Evolutionary conservation across 2,329 filamentous ascomycete species (phyloP), one percentile per base, ranked within the genome.

Genomic region (Cercospora brassicicola): DNA sequence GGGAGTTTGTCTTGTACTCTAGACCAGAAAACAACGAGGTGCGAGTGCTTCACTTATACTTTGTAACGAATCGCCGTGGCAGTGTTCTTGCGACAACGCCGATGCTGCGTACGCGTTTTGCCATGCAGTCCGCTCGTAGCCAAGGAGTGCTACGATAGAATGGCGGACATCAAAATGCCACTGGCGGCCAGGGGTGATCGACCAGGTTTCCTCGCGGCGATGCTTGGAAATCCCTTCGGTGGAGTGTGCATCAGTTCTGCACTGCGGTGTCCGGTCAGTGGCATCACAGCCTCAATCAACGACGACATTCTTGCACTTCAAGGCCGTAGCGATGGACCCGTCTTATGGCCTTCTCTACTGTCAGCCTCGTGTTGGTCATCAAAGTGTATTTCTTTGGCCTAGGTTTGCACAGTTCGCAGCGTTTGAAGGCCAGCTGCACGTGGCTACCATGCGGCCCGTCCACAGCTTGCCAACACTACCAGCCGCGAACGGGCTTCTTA

Each of bases 1-100:
- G 18, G 23, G 42, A 33, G 18, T 30, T 15, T 26, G 48, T 30
- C 48, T 26, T 45, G 31, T 20, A 11, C 31, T 39, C 39, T 18
- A 9, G 23, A 51, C 10, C 13, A n/a, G 39, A 31, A 48, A 30
- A 57, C 26, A 26, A 57, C 26, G 28, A 33, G 9, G 55, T 8
- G 59, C 59, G 59, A 51, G 9, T 31, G 15, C 51, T 36, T 10
- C 48, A 57, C 62, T 64, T 64, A 64, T 57, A 64, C 23, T 31
- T 42, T 20, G 55, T 4, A 26, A 4, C 15, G 15, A 30, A 18
- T 31, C n/a, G 30, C 48, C 28, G n/a, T 23, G 11, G 9, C 42
- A 55, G 31, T 13, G n/a, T 48, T 55, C 51, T 18, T 23, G 62
- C 28, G 15, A 33, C 20, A 23, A 31, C 53, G 61, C 18, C 30